These are phyloP conservation scores for Phytopythium ostracodes DNA, from an alignment of 352 stramenopile genomes.

Conservation along the genomic window DNA sequence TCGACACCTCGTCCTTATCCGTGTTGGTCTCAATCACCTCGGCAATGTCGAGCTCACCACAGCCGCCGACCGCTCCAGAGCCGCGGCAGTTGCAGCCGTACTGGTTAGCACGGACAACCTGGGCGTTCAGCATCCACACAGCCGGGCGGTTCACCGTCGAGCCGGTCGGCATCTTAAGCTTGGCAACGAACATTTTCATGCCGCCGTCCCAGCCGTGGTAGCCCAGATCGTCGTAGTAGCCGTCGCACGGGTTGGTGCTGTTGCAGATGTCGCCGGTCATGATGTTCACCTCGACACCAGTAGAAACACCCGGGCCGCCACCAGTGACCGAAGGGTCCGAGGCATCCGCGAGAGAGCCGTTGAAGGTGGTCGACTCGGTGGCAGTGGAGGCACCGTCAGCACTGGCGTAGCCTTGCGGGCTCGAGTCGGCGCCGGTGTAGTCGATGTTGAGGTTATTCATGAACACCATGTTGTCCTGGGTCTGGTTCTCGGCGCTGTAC, in stretches of 20 bases:
- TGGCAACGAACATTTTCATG: slow-evolving; percentile 76
- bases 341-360: slow-evolving; percentile 41
- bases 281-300: slow-evolving; percentile 70
- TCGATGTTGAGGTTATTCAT: slow-evolving; percentile 57
- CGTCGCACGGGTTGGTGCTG: slow-evolving; percentile 40
- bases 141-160: slow-evolving; percentile 43
- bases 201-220: slow-evolving; percentile 64
- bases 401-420: slow-evolving; percentile 36
- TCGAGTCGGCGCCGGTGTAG: slow-evolving; percentile 32
- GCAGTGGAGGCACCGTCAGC: slow-evolving; percentile 23
- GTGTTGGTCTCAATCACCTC: slow-evolving; percentile 69
- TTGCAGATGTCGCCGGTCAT: slow-evolving; percentile 55
- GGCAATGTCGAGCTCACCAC: slow-evolving; percentile 66
- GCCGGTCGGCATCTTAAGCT: slow-evolving; percentile 53
- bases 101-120: slow-evolving; percentile 60
- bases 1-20: slow-evolving; percentile 48
- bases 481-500: slow-evolving; percentile 25
- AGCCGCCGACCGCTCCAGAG: slow-evolving; percentile 43
- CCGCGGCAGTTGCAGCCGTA: slow-evolving; percentile 77
- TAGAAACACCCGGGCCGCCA: slow-evolving; percentile 49
- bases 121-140: slow-evolving; percentile 77
- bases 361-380: slow-evolving; percentile 22
- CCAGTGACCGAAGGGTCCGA: slow-evolving; percentile 29
- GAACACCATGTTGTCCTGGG: slow-evolving; percentile 42
- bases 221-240: slow-evolving; percentile 58